These are phyloP conservation scores for Trypanosoma scelopori DNA, from an alignment of 208 protist genomes.

Conservation along the genomic window DNA sequence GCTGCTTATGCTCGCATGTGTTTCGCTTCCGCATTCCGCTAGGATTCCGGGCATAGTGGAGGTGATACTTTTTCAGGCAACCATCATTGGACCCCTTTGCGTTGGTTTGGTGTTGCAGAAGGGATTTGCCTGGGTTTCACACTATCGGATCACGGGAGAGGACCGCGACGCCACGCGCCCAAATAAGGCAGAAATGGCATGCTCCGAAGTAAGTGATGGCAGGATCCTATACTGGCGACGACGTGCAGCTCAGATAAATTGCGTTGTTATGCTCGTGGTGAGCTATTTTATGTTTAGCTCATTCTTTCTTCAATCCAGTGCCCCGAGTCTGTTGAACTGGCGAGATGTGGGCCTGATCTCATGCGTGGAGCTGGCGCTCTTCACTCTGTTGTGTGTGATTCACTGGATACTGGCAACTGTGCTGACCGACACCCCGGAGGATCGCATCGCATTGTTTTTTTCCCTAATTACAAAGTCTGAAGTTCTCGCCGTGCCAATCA, in stretches of 20 bases:
- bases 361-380: constrained; percentile 15
- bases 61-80: constrained; percentile 20
- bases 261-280: constrained; percentile 24
- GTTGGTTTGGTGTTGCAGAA: constrained; percentile 21
- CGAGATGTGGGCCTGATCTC: constrained; percentile 15
- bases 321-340: constrained; percentile 17
- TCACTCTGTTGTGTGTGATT: constrained; percentile 9
- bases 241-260: constrained; percentile 23
- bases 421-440: constrained; percentile 21
- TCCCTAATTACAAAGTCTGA: constrained; percentile 32
- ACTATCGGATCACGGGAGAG: constrained; percentile 10
- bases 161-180: constrained; percentile 1
- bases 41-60: constrained; percentile 9
- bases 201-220: constrained; percentile 26
- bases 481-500: constrained; percentile 28
- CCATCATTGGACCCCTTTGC: constrained; percentile 23
- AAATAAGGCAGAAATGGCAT: constrained; percentile 14
- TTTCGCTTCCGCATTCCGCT: constrained; percentile 10
- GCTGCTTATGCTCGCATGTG: constrained; percentile 20
- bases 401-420: constrained; percentile 16
- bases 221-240: constrained; percentile 26
- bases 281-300: constrained; percentile 36
- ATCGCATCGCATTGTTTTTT: constrained; percentile 39
- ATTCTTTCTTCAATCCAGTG: constrained; percentile 22
- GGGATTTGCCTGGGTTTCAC: constrained; percentile 16